Percentiles rank a stretch among this genome's conserved stretches.
These are phyloP conservation scores for Pneumocystis sp. DNA, from an alignment of 1,139 yeast genomes.

Conservation along the genomic window DNA sequence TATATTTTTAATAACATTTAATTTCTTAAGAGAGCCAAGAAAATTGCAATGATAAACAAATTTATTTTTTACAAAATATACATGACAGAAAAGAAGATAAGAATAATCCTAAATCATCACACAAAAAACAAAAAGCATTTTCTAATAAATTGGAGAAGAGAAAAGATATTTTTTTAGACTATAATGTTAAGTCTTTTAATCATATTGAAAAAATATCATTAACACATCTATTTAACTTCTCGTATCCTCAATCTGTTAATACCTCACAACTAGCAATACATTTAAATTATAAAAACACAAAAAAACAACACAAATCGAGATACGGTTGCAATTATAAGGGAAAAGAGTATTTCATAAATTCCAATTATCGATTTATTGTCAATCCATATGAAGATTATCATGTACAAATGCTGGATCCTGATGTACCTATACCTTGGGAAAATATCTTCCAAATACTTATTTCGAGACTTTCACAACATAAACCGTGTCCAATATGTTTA, in stretches of 20 bases:
- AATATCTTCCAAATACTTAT: slow-evolving; percentile 57
- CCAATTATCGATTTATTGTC: slow-evolving; percentile 70
- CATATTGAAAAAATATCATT: neutral
- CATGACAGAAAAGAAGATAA: neutral
- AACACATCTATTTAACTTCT: neutral
- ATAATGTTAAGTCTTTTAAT: neutral
- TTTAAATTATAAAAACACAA: neutral
- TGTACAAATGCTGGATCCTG: slow-evolving; percentile 55
- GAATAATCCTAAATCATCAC: neutral
- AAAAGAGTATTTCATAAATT: slow-evolving; percentile 68
- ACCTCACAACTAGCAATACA: neutral
- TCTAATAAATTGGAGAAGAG: neutral
- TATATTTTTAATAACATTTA: neutral
- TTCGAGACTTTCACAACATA: slow-evolving; percentile 39
- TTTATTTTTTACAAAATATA: neutral
- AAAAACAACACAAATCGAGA: neutral
- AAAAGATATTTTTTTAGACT: neutral
- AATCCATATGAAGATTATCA: slow-evolving; percentile 43
- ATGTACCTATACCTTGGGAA: slow-evolving; percentile 47
- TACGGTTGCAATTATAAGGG: slow-evolving; percentile 31
- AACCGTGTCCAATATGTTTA: slow-evolving; percentile 81
- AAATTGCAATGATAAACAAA: neutral
- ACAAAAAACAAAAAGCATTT: neutral
- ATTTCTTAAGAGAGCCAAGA: neutral
- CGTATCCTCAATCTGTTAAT: neutral